These are phyloP conservation scores for Spatholobus suberectus DNA, from an alignment of 306 rosid genomes.

Conservation along the genomic window DNA sequence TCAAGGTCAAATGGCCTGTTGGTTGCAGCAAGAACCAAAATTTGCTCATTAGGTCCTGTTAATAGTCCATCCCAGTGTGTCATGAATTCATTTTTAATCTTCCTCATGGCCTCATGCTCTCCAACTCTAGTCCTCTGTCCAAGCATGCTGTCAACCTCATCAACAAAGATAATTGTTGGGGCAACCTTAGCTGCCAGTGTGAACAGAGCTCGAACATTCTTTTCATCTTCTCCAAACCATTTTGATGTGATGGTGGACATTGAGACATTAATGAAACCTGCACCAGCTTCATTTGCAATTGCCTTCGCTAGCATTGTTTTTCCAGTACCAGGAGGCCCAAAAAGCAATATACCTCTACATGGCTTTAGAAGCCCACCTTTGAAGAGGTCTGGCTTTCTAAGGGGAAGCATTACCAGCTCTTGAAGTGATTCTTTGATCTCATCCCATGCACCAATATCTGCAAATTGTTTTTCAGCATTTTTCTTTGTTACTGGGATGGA, in stretches of 20 bases:
- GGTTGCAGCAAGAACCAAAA: conserved; percentile 87
- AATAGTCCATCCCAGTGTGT: conserved; percentile 86
- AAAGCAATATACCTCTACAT: conserved; percentile 80
- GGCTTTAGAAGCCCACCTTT: conserved; percentile 80
- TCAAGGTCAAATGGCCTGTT: conserved; percentile 91
- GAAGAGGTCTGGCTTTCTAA: conserved; percentile 83
- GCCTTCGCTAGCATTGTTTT: conserved; percentile 93
- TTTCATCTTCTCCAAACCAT: conserved; percentile 83
- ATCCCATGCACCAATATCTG: conserved; percentile 78
- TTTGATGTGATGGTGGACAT: conserved; percentile 80
- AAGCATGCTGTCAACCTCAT: conserved; percentile 91
- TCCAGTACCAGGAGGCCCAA: conserved; percentile 92
- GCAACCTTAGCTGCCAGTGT: conserved; percentile 83
- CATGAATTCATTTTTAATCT: conserved; percentile 89
- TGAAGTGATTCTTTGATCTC: conserved; percentile 85
- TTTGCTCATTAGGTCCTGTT: conserved; percentile 60
- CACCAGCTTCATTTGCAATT: conserved; percentile 85
- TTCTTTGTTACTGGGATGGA: no score
- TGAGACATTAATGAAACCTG: conserved; percentile 84
- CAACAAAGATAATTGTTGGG: conserved; percentile 81
- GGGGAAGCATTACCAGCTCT: conserved; percentile 87
- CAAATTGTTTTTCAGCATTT: no score
- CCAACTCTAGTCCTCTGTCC: conserved; percentile 83
- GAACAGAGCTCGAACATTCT: conserved; percentile 80
- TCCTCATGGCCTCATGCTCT: conserved; percentile 81